These are phyloP conservation scores for Darksidea phi DNA, from an alignment of 495 filamentous ascomycete genomes.

Conservation along the genomic window DNA sequence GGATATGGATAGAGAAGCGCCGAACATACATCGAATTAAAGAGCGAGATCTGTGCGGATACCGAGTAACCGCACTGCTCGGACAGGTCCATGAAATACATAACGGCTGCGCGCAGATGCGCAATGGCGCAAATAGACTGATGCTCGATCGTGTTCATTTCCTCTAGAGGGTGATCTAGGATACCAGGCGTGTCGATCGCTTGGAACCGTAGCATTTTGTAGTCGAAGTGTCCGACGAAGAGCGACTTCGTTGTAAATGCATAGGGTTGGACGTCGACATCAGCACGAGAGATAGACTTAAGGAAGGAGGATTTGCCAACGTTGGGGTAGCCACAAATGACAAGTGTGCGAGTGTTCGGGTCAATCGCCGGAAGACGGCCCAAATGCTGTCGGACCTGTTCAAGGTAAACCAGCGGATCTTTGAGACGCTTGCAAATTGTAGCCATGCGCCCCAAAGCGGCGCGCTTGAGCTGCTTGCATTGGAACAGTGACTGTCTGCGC, in stretches of 20 bases:
- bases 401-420: conserved; percentile 90
- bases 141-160: conserved; percentile 99
- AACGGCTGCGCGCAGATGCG: conserved; percentile 89
- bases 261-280: conserved; percentile 98
- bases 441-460: conserved; percentile 93
- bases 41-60: conserved; percentile 84
- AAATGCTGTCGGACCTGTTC: conserved; percentile 98
- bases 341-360: conserved; percentile 92
- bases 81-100: conserved; percentile 98
- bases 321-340: conserved; percentile 97
- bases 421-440: conserved; percentile 87
- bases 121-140: conserved; percentile 96
- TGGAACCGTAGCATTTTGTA: conserved; percentile 97
- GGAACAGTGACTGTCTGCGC: conserved; percentile 74
- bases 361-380: conserved; percentile 93
- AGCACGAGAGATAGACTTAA: conserved; percentile 85
- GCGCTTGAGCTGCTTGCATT: conserved; percentile 91
- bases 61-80: conserved; percentile 95
- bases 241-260: conserved; percentile 95
- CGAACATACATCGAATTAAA: conserved; percentile 71
- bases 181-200: conserved; percentile 86
- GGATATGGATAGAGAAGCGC: too few species aligned
- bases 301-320: conserved; percentile 93
- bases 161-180: conserved; percentile 94
- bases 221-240: conserved; percentile 98